Percentiles rank a stretch among this genome's conserved stretches.
These are phyloP conservation scores for Clavariopsis aquatica DNA, from an alignment of 495 filamentous ascomycete genomes.

Conservation along the genomic window DNA sequence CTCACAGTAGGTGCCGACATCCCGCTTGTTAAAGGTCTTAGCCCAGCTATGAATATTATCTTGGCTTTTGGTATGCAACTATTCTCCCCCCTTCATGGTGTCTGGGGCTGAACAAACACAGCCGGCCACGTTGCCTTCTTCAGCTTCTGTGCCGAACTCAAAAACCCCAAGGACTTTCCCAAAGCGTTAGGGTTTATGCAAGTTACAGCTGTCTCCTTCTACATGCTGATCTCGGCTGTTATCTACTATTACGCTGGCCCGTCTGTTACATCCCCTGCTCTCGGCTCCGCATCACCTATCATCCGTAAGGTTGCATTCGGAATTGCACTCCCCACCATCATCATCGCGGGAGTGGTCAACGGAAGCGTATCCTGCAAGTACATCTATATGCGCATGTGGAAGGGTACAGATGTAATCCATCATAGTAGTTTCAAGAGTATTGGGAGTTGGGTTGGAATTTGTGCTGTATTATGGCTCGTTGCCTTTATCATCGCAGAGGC, in stretches of 20 bases:
- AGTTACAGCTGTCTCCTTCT: constrained; percentile 64
- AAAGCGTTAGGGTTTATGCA: constrained; percentile 64
- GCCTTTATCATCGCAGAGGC: constrained; percentile 42
- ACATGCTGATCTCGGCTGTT: constrained; percentile 65
- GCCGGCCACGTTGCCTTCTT: constrained; percentile 74
- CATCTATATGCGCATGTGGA: constrained; percentile 36
- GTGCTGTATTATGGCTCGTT: constrained; percentile 32
- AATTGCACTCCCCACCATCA: constrained; percentile 72
- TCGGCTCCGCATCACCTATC: constrained; percentile 61
- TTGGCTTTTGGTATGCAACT: constrained; percentile 61
- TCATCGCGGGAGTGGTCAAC: constrained; percentile 72
- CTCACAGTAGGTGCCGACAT: constrained; percentile 22
- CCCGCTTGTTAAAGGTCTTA: constrained; percentile 45
- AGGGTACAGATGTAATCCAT: constrained; percentile 12
- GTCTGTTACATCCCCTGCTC: constrained; percentile 67
- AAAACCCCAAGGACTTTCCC: constrained; percentile 57
- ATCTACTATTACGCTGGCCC: constrained; percentile 75
- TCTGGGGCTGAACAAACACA: constrained; percentile 10
- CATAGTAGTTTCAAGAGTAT: constrained; percentile 31
- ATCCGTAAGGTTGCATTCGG: constrained; percentile 76
- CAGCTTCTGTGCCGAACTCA: constrained; percentile 76
- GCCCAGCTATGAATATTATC: constrained; percentile 71
- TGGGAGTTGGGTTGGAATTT: constrained; percentile 40
- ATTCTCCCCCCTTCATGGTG: background rate
- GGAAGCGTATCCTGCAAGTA: constrained; percentile 48